These are phyloP conservation scores for Phytophthora megakarya DNA, from an alignment of 352 stramenopile species.

Conservation along the genomic window DNA sequence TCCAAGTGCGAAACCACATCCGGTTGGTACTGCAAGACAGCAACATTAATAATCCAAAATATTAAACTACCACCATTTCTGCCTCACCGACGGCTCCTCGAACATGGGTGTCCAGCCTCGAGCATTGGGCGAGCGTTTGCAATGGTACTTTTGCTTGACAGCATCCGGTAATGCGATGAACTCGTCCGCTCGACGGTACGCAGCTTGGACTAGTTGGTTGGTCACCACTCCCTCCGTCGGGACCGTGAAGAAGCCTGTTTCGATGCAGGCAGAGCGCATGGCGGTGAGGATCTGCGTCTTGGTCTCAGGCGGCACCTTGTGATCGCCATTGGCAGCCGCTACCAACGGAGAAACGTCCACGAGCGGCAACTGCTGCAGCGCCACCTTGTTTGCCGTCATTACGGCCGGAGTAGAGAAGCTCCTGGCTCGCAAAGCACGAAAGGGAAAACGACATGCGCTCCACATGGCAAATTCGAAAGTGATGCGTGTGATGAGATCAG, in stretches of 20 bases:
- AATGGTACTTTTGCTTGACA: slow-evolving; percentile 79
- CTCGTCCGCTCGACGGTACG: slow-evolving; percentile 69
- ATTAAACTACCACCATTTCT: neutral
- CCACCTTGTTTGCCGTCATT: slow-evolving; percentile 61
- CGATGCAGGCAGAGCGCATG: slow-evolving; percentile 63
- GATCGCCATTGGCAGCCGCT: slow-evolving; percentile 14
- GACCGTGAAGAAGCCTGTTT: slow-evolving; percentile 81
- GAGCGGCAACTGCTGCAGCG: slow-evolving; percentile 57
- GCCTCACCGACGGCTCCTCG: slow-evolving; percentile 74
- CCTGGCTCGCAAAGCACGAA: neutral
- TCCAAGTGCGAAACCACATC: slow-evolving; percentile 79
- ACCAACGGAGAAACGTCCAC: slow-evolving; percentile 74
- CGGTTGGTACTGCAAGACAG: slow-evolving; percentile 61
- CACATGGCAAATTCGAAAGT: slow-evolving; percentile 24
- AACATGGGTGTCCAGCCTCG: slow-evolving; percentile 85
- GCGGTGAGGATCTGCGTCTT: slow-evolving; percentile 55
- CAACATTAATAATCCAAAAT: neutral
- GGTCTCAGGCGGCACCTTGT: slow-evolving; percentile 18
- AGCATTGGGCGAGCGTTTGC: slow-evolving; percentile 74
- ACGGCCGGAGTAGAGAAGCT: slow-evolving; percentile 33
- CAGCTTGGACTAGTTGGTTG: slow-evolving; percentile 49
- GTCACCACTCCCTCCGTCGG: slow-evolving; percentile 65
- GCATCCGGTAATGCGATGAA: slow-evolving; percentile 64
- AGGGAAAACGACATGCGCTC: neutral
- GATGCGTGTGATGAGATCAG: neutral